Base-by-base conservation (phyloP, 306 rosid species). In the Fragaria ananassa region DNA sequence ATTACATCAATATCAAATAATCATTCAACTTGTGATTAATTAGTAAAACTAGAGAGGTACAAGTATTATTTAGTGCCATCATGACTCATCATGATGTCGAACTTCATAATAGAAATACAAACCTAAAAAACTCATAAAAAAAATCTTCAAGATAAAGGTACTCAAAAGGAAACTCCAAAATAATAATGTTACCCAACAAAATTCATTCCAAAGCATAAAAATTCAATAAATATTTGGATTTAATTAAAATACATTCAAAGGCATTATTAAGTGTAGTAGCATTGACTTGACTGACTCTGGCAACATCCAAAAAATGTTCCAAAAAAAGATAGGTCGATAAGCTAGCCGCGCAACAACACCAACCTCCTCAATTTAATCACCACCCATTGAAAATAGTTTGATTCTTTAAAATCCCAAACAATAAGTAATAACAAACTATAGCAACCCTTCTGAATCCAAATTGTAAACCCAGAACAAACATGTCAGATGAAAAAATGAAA, bases 221-320 rank as follows among this genome's bases (percentile, higher is more conserved):
- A 46, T 27, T 64, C 18, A 14, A 69, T 69, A 70, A 18, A 8
- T 50, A 49, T 19, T 29, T 31, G 44, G 45, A 44, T 42, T 2
- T 45, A 39, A 46, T 9, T 47, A 9, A 14, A 70, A 47, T 49
- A 17, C 74, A 46, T 56, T 21, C 14, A 56, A 57, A 25, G 37
- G 10, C 41, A 25, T 70, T 8, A 45, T 39, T 7, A 18, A 67
- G 31, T 44, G 27, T 29, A 8, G 23, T 53, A 53, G 65, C 15
- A 45, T 79, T 64, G 19, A 79, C 45, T 74, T 35, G 63, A 35
- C 53, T 68, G 74, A 70, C 41, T 51, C 73, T 42, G 77, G 75
- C 83, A 74, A 70, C 74, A 78, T 82, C 78, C 71, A 65, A 0
- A 5, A 0, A 49, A 82, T 10, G 49, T 11, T 45, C 3, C 14